Percentiles rank a stretch among this genome's conserved stretches.
Conservation (phyloP, 1,284 basidiomycete genomes). For the Cutaneotrichosporon sp. region DNA sequence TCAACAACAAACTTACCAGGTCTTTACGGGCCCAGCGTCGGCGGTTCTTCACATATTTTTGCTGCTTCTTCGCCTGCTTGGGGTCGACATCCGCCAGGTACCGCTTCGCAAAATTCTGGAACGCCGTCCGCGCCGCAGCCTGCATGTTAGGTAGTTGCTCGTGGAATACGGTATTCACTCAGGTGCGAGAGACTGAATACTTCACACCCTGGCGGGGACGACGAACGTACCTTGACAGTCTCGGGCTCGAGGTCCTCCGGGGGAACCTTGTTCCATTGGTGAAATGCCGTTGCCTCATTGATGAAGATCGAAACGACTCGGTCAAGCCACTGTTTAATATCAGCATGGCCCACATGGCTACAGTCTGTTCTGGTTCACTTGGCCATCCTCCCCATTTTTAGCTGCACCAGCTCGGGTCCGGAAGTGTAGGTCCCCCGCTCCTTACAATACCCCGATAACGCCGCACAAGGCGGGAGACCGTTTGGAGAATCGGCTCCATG, state of each 20-base stretch:
- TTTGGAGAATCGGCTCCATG: too few relatives aligned
- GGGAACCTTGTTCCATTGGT: slow-evolving; percentile 18
- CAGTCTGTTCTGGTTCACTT: too few relatives aligned
- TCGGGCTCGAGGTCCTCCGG: slow-evolving; percentile 22
- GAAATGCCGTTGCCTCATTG: slow-evolving; percentile 12
- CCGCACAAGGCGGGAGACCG: too few relatives aligned
- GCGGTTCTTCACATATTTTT: slow-evolving; percentile 39
- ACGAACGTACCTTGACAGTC: slow-evolving; percentile 16
- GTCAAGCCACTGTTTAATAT: slow-evolving; percentile 20
- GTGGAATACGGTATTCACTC: neutral
- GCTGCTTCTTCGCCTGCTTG: slow-evolving; percentile 29
- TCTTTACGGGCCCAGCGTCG: slow-evolving; percentile 49
- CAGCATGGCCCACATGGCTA: too few relatives aligned
- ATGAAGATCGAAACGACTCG: slow-evolving; percentile 18
- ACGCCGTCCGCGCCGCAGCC: slow-evolving; percentile 35
- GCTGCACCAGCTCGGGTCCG: too few relatives aligned
- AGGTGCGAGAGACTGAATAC: too few relatives aligned
- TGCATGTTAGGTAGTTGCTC: slow-evolving; percentile 5
- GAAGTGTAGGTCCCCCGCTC: too few relatives aligned
- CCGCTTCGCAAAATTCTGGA: slow-evolving; percentile 41
- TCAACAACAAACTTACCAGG: slow-evolving; percentile 27
- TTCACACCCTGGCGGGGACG: neutral
- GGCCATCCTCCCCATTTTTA: too few relatives aligned
- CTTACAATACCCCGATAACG: too few relatives aligned
- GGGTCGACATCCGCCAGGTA: slow-evolving; percentile 39